phyloP scores from a whole-genome alignment of 1,139 yeast species.

The Pichia sp. region DNA sequence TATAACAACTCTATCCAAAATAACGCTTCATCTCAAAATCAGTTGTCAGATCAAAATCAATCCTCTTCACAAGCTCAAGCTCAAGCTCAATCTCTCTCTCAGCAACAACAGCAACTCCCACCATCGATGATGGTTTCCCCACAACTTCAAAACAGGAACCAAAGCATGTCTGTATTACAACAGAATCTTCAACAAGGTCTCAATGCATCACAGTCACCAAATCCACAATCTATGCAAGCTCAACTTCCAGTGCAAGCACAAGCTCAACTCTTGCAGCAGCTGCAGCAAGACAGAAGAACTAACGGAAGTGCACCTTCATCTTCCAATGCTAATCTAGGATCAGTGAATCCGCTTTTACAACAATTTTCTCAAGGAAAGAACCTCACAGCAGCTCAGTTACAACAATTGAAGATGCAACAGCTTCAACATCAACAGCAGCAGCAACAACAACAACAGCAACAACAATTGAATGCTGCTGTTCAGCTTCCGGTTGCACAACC shows the following conservation, averaged over 20 bases:
- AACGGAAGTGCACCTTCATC: not conserved
- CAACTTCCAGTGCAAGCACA: constrained; percentile 18
- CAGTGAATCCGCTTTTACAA: not conserved
- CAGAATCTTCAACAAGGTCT: constrained; percentile 26
- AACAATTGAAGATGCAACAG: constrained; percentile 4
- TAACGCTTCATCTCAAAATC: no score
- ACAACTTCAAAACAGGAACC: constrained; percentile 24
- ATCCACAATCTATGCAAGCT: constrained; percentile 25
- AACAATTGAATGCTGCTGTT: constrained; percentile 14
- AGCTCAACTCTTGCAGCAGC: constrained; percentile 14
- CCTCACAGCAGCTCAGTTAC: constrained; percentile 10
- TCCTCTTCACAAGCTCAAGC: no score
- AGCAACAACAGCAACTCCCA: constrained; percentile 15
- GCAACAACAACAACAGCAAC: constrained; percentile 7
- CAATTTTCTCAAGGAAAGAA: constrained; percentile 2
- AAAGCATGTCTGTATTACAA: constrained; percentile 19
- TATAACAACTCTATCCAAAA: not conserved
- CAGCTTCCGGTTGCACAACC: constrained; percentile 13
- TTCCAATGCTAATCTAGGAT: not conserved
- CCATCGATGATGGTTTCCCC: constrained; percentile 27
- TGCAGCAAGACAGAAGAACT: constrained; percentile 10
- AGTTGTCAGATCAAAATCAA: no score
- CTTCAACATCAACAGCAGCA: constrained; percentile 15
- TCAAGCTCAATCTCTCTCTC: constrained; percentile 10
- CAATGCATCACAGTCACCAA: constrained; percentile 10